Base-by-base conservation (phyloP, 257 asterid species). In the Fraxinus excelsior region DNA sequence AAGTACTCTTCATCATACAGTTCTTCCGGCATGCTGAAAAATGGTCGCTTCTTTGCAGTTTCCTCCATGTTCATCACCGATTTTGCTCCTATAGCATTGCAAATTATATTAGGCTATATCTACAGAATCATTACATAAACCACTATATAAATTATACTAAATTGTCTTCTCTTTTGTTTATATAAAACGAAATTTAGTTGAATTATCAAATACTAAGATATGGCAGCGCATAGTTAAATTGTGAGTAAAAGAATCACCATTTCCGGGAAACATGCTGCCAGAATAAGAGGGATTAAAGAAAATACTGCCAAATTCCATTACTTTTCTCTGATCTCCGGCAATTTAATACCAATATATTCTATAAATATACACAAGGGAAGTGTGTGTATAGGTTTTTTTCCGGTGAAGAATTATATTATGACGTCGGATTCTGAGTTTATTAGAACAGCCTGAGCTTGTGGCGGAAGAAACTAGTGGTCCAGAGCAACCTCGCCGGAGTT, bases 381-480 rank as follows among this genome's bases (percentile, higher is more conserved):
- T n/a, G 34, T 71, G 80, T 73, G 85, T 78, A 78, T 80, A 81
- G 79, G 74, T 71, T 49, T 64, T 67, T 35, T 44, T 73, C 78
- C 79, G 51, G 79, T 7, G 79, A 77, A 82, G 74, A 81, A 53
- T 74, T 73, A 80, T 51, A 75, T 25, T 73, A 82, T 62, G 68
- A 72, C 32, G 67, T 66, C 35, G 26, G 26, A 53, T 53, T 16
- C 23, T 31, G 38, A 32, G 62, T 32, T 32, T 77, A 76, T 84
- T 86, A 93, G 81, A 95, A 95, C n/a, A 91, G 82, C 94, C 91
- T 93, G 77, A 90, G 86, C 96, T 95, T 95, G 84, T 95, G 99
- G 91, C 98, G 99, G 89, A 95, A 93, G 89, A 95, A 95, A 82
- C 99, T 95, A 73, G 98, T 93, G 83, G 94, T 91, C 98, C 99